phyloP scores from a whole-genome alignment of 2,329 filamentous ascomycete genomes.

The Septoria linicola region DNA sequence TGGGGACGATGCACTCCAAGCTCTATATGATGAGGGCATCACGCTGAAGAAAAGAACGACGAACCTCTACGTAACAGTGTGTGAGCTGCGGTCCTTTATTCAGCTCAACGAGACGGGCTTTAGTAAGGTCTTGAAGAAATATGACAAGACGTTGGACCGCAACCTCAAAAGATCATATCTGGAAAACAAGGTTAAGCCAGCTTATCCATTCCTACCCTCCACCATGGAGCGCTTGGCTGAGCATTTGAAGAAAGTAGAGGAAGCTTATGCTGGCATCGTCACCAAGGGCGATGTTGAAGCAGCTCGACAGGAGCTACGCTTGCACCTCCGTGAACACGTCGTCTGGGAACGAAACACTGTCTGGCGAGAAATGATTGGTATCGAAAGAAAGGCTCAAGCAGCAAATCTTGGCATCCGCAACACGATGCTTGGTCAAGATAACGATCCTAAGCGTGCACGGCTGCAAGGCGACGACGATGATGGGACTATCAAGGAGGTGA shows the following conservation, averaged over 20 bases:
- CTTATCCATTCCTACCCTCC: conserved; percentile 75
- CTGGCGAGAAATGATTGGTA: conserved; percentile 98
- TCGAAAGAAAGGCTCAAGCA: conserved; percentile 91
- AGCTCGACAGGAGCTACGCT: conserved; percentile 79
- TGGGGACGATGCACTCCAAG: conserved; percentile 70
- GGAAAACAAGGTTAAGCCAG: conserved; percentile 67
- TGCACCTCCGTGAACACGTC: conserved; percentile 92
- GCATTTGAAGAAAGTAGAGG: conserved; percentile 72
- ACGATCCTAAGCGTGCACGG: conserved; percentile 65
- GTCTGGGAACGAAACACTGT: conserved; percentile 99
- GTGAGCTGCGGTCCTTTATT: conserved; percentile 92
- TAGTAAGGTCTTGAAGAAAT: conserved; percentile 95
- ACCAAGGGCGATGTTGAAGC: conserved; percentile 74
- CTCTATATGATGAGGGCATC: conserved; percentile 68
- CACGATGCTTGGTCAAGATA: conserved; percentile 74
- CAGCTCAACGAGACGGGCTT: conserved; percentile 97
- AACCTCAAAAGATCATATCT: conserved; percentile 77
- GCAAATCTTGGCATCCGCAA: conserved; percentile 79
- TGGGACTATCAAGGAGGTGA: conserved; percentile 64
- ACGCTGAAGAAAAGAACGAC: conserved; percentile 91
- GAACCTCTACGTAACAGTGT: conserved; percentile 83
- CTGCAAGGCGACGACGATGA: conserved; percentile 83
- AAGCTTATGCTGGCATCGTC: conserved; percentile 75
- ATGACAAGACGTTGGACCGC: conserved; percentile 90
- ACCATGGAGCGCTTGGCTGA: conserved; percentile 71